phyloP scores from a whole-genome alignment of 768 basidiomycete species.

The Strobilomyces echinocephalus region DNA sequence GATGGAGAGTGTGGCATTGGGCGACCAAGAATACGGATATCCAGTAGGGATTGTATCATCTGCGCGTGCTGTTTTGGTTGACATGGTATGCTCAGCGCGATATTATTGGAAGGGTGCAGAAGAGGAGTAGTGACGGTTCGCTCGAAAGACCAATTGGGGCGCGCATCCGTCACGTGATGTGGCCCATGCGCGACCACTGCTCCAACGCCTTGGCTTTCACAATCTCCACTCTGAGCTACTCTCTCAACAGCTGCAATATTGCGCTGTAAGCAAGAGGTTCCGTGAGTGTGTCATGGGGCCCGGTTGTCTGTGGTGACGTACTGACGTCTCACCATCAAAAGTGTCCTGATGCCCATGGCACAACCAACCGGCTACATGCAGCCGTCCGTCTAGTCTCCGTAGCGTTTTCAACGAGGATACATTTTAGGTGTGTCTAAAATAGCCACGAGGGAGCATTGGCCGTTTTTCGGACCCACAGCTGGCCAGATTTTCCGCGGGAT shows the following conservation, averaged over 20 bases:
- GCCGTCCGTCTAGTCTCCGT: not conserved
- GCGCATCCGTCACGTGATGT: slow-evolving; percentile 5
- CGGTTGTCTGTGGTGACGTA: not conserved
- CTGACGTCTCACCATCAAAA: not conserved
- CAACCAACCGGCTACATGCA: not conserved
- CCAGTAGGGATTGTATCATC: slow-evolving; percentile 40
- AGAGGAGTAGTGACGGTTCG: not conserved
- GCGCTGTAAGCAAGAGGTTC: not conserved
- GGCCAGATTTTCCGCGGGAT: not conserved
- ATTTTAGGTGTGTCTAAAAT: not conserved
- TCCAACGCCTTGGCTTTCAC: too few relatives aligned
- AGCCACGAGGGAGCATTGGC: not conserved
- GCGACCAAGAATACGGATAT: slow-evolving; percentile 53
- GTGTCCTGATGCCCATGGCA: not conserved
- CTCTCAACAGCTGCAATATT: not conserved
- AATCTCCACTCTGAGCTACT: not conserved
- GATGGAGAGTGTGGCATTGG: slow-evolving; percentile 38
- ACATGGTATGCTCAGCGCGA: slow-evolving; percentile 5
- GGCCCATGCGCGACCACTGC: not conserved
- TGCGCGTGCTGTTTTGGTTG: slow-evolving; percentile 1
- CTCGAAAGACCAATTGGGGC: not conserved
- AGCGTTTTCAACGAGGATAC: not conserved
- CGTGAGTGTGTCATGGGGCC: not conserved
- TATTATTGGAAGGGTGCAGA: not conserved
- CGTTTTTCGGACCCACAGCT: not conserved